Conservation (phyloP, 495 filamentous ascomycete genomes). For the Aspergillus bertholletiae region DNA sequence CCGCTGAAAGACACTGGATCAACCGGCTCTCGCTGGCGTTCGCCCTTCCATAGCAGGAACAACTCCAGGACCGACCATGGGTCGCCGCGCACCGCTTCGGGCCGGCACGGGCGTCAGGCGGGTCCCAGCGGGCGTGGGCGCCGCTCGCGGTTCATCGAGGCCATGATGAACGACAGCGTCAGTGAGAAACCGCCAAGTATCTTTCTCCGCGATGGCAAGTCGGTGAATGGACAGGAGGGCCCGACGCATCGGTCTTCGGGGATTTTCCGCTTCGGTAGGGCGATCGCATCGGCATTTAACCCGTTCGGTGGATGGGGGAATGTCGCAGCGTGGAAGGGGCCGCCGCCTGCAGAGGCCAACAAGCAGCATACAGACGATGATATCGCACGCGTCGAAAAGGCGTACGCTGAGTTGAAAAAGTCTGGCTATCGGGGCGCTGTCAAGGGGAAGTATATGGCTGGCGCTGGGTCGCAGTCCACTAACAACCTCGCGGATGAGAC, state of each 20-base stretch:
- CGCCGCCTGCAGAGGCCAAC: constrained; percentile 15
- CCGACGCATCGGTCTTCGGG: constrained; percentile 34
- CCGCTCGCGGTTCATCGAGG: constrained; percentile 65
- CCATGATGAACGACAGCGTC: constrained; percentile 71
- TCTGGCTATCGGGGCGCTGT: constrained; percentile 50
- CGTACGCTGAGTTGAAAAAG: constrained; percentile 61
- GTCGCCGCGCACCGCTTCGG: constrained; percentile 25
- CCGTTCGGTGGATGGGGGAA: constrained; percentile 47
- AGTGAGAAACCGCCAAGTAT: constrained; percentile 64
- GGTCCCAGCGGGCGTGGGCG: constrained; percentile 28
- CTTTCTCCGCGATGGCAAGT: constrained; percentile 48
- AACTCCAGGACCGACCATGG: constrained; percentile 2
- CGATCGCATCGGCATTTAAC: constrained; percentile 52
- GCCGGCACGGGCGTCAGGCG: constrained; percentile 13
- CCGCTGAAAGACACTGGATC: constrained; percentile 1
- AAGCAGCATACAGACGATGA: constrained; percentile 34
- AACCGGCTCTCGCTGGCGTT: constrained; percentile 10
- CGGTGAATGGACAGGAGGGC: neutral
- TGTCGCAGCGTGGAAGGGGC: constrained; percentile 27
- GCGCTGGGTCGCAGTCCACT: constrained; percentile 1
- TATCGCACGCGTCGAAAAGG: constrained; percentile 48
- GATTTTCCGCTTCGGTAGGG: constrained; percentile 59
- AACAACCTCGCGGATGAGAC: constrained; percentile 29
- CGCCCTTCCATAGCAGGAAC: constrained; percentile 10
- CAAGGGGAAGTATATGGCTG: constrained; percentile 35